phyloP scores from a whole-genome alignment of 2,329 filamentous ascomycete genomes.

The Fusarium sp. region DNA sequence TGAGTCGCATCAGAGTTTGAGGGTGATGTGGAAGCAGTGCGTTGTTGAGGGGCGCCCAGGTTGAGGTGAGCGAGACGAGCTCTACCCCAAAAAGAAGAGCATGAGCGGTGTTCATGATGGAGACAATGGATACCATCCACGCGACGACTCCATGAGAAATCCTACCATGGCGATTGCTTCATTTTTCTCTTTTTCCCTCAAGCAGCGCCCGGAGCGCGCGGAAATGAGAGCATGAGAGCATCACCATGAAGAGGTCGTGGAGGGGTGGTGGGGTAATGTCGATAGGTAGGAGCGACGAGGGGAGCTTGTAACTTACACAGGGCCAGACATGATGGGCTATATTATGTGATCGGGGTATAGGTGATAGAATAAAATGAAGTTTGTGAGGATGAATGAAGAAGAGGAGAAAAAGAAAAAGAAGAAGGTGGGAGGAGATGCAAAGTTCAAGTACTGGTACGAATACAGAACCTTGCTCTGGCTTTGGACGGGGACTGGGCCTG shows the following conservation, averaged over 20 bases:
- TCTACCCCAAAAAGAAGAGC: conserved; percentile 58
- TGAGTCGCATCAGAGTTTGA: conserved; percentile 40
- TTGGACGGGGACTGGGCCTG: neutral
- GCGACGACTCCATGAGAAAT: conserved; percentile 13
- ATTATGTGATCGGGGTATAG: conserved; percentile 31
- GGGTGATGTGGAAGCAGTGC: conserved; percentile 49
- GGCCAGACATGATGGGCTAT: conserved; percentile 68
- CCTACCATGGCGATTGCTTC: conserved; percentile 32
- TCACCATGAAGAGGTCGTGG: conserved; percentile 40
- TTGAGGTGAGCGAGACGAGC: conserved; percentile 80
- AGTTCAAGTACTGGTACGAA: conserved; percentile 36
- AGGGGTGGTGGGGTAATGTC: conserved; percentile 55
- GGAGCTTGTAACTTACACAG: conserved; percentile 68
- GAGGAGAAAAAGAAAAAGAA: conserved; percentile 34
- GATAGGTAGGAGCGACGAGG: conserved; percentile 41
- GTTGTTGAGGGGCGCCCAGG: conserved; percentile 70
- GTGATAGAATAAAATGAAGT: conserved; percentile 15
- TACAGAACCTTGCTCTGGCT: conserved; percentile 36
- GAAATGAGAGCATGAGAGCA: conserved; percentile 50
- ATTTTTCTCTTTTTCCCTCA: conserved; percentile 10
- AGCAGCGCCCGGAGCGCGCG: conserved; percentile 45
- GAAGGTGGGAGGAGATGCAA: conserved; percentile 30
- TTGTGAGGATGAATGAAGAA: conserved; percentile 32
- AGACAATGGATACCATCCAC: neutral
- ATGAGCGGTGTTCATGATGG: conserved; percentile 53